Evolutionary conservation across 1,139 yeast genomes (phyloP).

Genomic region (Neolecta irregularis): DNA sequence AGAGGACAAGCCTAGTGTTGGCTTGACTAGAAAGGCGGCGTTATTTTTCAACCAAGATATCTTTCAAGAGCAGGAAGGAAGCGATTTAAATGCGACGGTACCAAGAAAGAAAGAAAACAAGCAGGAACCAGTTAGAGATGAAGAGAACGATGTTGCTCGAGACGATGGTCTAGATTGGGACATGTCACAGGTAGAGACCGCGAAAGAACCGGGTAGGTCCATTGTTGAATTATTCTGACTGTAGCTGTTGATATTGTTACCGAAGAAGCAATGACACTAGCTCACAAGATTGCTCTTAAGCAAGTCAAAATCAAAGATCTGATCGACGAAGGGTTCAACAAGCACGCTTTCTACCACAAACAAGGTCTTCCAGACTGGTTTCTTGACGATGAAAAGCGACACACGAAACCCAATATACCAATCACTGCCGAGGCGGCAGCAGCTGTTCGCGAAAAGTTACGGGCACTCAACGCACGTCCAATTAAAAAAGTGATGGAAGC

Average conservation of each 20-base stretch:
- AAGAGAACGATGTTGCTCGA: no score
- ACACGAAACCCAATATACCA: slow-evolving; percentile 75
- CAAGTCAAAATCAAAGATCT: slow-evolving; percentile 52
- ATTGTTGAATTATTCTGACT: background rate
- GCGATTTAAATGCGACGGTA: background rate
- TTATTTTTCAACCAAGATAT: slow-evolving; percentile 66
- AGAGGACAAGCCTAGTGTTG: slow-evolving; percentile 31
- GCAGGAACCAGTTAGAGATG: no score
- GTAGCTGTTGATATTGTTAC: slow-evolving; percentile 66
- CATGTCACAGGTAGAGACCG: no score
- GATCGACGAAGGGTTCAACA: slow-evolving; percentile 79
- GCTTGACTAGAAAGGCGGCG: slow-evolving; percentile 56
- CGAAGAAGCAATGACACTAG: slow-evolving; percentile 94
- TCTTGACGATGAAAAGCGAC: slow-evolving; percentile 74
- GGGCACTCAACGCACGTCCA: slow-evolving; percentile 88
- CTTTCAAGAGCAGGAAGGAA: slow-evolving; percentile 37
- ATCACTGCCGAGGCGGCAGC: slow-evolving; percentile 92
- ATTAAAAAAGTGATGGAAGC: slow-evolving; percentile 96
- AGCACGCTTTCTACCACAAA: slow-evolving; percentile 77
- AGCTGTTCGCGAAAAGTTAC: slow-evolving; percentile 79
- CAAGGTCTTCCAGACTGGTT: slow-evolving; percentile 95
- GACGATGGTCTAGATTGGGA: no score
- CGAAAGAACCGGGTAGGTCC: slow-evolving; percentile 1
- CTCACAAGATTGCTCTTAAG: slow-evolving; percentile 73
- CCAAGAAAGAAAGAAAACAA: background rate